Evolutionary conservation across 139 green algal species (phyloP), one percentile per base, ranked within the genome.

Genomic region (Tetradesmus obliquus): DNA sequence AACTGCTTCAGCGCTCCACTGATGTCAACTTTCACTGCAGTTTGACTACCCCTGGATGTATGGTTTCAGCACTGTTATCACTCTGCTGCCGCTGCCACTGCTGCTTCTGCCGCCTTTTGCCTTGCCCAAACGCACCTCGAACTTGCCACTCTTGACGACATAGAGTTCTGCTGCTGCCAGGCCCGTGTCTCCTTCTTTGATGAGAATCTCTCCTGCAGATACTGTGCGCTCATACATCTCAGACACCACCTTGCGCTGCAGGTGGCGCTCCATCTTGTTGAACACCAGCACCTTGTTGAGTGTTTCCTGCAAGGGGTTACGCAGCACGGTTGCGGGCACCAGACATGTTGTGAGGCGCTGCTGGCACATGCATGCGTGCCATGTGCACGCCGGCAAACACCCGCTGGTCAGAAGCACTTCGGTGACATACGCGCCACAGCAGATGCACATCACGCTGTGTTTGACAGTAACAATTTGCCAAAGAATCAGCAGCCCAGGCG

Each of bases 121-220:
- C 15, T 19, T 6, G 5, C 1, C 15, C 66, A 24, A 5, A 1
- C 93, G 9, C 82, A 97, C 97, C 94, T 99, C 98, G 88, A 99
- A 99, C 88, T 98, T 97, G 7, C 98, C 98, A 17, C 72, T 91
- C 91, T 98, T 99, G 2, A 99, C 98, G 2, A 99, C 95, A 90
- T 98, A 99, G 82, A 99, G 95, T 95, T 99, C 97, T 7, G 93
- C 95, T 55, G 97, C 96, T 54, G 94, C 95, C 12, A 98, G 85
- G 55, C 97, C 96, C 17, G 93, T 97, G 93, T 99, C 98, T 12
- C 97, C 97, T 93, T 99, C 96, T 76, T 97, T 97, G 94, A 99
- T 99, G 32, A 99, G 94, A 69, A 99, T 98, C 82, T 99, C 98
- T 3, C 95, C 95, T 32, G 95, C 95, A 45, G 79, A 82, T 13